phyloP scores from a whole-genome alignment of 306 rosid genomes.

The Trifolium fragiferum region DNA sequence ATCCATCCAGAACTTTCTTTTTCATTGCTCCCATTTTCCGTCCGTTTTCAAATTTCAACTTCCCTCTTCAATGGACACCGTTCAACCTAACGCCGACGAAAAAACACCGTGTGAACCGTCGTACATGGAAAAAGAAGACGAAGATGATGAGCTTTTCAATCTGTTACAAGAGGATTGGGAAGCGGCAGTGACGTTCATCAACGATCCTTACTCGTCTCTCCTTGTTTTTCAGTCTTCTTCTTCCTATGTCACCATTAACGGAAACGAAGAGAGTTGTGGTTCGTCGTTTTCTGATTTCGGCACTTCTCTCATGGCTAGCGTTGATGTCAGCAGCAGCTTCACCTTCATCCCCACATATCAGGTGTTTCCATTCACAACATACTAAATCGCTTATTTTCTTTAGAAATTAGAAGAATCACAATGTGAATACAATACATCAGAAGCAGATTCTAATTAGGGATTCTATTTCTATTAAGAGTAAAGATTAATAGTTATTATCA shows the following conservation, averaged over 20 bases:
- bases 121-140: neutral
- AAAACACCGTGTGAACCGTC: neutral
- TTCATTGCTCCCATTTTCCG: neutral
- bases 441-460: neutral
- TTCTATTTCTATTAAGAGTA: no score
- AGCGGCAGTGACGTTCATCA: conserved; percentile 53
- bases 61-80: neutral
- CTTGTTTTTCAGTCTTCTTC: conserved; percentile 56
- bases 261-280: conserved; percentile 82
- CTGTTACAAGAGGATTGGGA: neutral
- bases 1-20: neutral
- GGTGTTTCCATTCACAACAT: neutral
- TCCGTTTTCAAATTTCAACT: neutral
- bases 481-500: no score
- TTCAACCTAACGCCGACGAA: neutral
- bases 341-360: neutral
- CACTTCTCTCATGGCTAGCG: conserved; percentile 77
- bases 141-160: conserved; percentile 1
- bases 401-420: neutral
- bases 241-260: conserved; percentile 72
- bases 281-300: conserved; percentile 71
- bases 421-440: neutral
- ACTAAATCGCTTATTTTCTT: neutral
- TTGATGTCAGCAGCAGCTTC: conserved; percentile 43
- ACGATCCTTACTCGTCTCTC: conserved; percentile 57